A percentile compares a stretch with the other conserved stretches of the same genome.
These are phyloP conservation scores for Talaromyces trachyspermus DNA, from an alignment of 495 filamentous ascomycete species.

Conservation along the genomic window DNA sequence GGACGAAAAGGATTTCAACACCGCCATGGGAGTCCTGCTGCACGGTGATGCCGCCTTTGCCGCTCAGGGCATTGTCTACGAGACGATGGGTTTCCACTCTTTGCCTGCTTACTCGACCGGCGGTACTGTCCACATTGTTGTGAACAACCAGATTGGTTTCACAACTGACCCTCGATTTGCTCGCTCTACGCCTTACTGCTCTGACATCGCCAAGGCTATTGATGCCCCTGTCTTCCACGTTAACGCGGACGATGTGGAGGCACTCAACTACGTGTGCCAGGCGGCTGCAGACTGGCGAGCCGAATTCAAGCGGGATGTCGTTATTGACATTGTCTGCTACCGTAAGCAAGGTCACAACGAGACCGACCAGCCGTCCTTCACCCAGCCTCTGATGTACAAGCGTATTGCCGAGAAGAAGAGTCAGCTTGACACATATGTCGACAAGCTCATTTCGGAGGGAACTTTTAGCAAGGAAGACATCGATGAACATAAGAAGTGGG, in stretches of 20 bases:
- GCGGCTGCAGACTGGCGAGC: constrained; percentile 94
- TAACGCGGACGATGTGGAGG: constrained; percentile 96
- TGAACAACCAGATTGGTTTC: constrained; percentile 99
- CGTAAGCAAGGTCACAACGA: constrained; percentile 99
- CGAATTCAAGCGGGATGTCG: constrained; percentile 93
- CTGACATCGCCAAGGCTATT: constrained; percentile 96
- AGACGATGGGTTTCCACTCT: constrained; percentile 95
- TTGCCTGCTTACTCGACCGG: constrained; percentile 94
- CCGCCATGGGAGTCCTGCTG: constrained; percentile 89
- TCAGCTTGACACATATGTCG: constrained; percentile 79
- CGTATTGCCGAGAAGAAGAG: constrained; percentile 73
- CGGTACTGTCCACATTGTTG: constrained; percentile 92
- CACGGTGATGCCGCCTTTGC: constrained; percentile 98
- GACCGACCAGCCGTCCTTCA: constrained; percentile 98
- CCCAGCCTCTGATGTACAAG: constrained; percentile 99
- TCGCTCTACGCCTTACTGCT: constrained; percentile 96
- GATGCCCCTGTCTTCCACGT: constrained; percentile 99
- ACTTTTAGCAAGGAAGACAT: constrained; percentile 97
- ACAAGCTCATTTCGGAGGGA: constrained; percentile 79
- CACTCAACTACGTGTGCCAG: constrained; percentile 96
- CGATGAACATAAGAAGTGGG: constrained; percentile 99
- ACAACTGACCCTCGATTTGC: constrained; percentile 98
- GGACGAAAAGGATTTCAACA: constrained; percentile 77
- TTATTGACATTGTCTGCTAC: constrained; percentile 98
- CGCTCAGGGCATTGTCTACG: constrained; percentile 93